These are phyloP conservation scores for Rhodosporidiobolus sp. DNA, from an alignment of 768 basidiomycete genomes.

Conservation along the genomic window DNA sequence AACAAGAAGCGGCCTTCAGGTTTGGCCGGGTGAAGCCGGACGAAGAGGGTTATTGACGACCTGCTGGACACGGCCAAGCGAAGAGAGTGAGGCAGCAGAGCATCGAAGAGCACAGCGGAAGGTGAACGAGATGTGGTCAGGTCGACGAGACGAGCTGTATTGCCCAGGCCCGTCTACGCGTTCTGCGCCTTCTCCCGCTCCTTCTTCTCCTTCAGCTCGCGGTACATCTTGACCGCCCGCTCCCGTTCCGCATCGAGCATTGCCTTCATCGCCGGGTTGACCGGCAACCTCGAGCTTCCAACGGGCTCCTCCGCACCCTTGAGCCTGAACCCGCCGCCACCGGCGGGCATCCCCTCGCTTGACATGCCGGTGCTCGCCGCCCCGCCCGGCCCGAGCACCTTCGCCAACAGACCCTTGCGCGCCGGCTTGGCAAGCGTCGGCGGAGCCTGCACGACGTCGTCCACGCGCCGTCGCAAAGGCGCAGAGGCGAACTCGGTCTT, in stretches of 20 bases:
- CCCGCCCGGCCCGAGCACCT: constrained; percentile 27
- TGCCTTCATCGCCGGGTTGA: constrained; percentile 70
- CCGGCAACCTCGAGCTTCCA: constrained; percentile 46
- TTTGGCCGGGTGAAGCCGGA: too few species aligned
- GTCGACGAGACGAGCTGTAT: too few species aligned
- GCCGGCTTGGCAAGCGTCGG: constrained; percentile 62
- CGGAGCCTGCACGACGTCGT: constrained; percentile 68
- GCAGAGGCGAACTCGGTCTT: constrained; percentile 33
- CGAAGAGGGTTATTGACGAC: too few species aligned
- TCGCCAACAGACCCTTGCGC: constrained; percentile 51
- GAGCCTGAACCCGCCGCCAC: constrained; percentile 16
- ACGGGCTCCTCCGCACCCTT: constrained; percentile 27
- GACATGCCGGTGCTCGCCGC: constrained; percentile 19
- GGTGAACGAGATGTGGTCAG: too few species aligned
- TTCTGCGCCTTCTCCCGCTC: constrained; percentile 48
- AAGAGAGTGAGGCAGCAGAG: too few species aligned
- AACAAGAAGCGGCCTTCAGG: too few species aligned
- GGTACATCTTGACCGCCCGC: constrained; percentile 63
- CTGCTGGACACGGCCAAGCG: too few species aligned
- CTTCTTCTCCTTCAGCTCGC: constrained; percentile 59
- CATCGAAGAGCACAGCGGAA: too few species aligned
- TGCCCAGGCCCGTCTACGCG: too few species aligned
- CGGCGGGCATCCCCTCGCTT: constrained; percentile 38
- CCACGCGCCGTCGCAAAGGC: background rate
- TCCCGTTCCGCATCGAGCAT: constrained; percentile 76